phyloP scores from a whole-genome alignment of 495 filamentous ascomycete genomes.

The Monascus purpureus region DNA sequence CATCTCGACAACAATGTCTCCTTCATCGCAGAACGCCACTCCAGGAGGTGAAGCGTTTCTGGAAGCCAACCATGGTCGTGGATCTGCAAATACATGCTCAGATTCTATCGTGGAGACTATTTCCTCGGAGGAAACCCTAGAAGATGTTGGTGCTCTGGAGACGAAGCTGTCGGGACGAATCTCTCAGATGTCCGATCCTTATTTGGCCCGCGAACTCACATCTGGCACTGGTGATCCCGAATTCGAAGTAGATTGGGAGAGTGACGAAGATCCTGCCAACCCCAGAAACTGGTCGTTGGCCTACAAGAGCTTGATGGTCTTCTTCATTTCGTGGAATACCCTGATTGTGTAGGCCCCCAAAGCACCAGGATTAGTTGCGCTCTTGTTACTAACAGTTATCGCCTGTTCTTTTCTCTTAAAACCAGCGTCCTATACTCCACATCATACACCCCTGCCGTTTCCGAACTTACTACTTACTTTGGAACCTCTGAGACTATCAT shows the following conservation, averaged over 20 bases:
- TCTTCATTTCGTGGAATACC: conserved; percentile 56
- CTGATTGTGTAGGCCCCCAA: conserved; percentile 42
- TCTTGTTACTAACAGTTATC: not conserved
- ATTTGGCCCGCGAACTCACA: conserved; percentile 31
- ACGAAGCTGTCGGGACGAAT: conserved; percentile 14
- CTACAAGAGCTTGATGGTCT: conserved; percentile 51
- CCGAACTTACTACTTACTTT: conserved; percentile 56
- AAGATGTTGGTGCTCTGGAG: conserved; percentile 15
- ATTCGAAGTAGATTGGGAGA: conserved; percentile 65
- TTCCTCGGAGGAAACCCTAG: conserved; percentile 18
- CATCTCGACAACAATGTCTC: too few species aligned
- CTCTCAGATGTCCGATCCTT: conserved; percentile 12
- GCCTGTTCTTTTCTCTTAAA: conserved; percentile 1
- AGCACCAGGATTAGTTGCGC: not conserved
- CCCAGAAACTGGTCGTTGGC: conserved; percentile 61
- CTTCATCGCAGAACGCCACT: not conserved
- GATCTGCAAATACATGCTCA: conserved; percentile 5
- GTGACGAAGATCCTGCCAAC: conserved; percentile 48
- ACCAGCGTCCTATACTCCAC: conserved; percentile 75
- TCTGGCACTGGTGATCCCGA: conserved; percentile 45
- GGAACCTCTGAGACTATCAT: conserved; percentile 40
- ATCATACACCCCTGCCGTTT: conserved; percentile 57
- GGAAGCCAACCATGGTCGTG: not conserved
- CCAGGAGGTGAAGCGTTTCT: not conserved
- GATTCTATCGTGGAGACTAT: conserved; percentile 15